Evolutionary conservation across 2,329 filamentous ascomycete genomes (phyloP).

Genomic region (Sarocladium brachiariae): DNA sequence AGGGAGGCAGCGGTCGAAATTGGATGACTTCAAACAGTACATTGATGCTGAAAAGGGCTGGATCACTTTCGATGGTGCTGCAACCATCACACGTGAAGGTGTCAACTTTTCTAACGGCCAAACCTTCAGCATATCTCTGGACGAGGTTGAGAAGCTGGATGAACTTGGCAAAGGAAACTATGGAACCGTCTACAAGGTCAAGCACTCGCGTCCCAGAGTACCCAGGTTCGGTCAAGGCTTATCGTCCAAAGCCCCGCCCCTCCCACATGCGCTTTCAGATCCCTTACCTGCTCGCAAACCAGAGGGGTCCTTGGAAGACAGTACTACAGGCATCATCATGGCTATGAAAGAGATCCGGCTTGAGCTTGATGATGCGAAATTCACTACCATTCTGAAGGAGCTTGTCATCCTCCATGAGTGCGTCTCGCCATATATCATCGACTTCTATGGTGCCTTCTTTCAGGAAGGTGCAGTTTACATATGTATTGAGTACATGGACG

Average conservation of each 20-base stretch:
- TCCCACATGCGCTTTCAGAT: slow-evolving; percentile 31
- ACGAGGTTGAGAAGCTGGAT: slow-evolving; percentile 88
- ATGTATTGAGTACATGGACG: slow-evolving; percentile 99
- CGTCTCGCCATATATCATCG: slow-evolving; percentile 91
- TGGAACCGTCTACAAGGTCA: slow-evolving; percentile 94
- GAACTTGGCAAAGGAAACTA: slow-evolving; percentile 98
- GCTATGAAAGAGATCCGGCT: slow-evolving; percentile 98
- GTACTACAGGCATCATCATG: slow-evolving; percentile 75
- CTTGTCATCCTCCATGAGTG: slow-evolving; percentile 93
- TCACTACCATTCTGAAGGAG: slow-evolving; percentile 95
- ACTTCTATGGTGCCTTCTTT: slow-evolving; percentile 98
- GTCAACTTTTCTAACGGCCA: slow-evolving; percentile 89
- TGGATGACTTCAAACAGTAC: slow-evolving; percentile 64
- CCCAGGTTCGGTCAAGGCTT: slow-evolving; percentile 55
- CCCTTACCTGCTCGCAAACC: slow-evolving; percentile 23
- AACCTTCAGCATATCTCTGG: slow-evolving; percentile 87
- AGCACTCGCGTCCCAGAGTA: slow-evolving; percentile 62
- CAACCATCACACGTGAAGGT: slow-evolving; percentile 78
- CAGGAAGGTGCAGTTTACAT: slow-evolving; percentile 99
- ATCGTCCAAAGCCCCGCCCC: slow-evolving; percentile 35
- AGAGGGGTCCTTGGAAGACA: slow-evolving; percentile 22
- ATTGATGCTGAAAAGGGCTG: slow-evolving; percentile 89
- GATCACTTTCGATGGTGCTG: slow-evolving; percentile 88
- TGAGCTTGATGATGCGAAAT: slow-evolving; percentile 93
- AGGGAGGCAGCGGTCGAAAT: slow-evolving; percentile 37